Base-by-base conservation (phyloP, 306 rosid genomes). In the Argentina anserina region DNA sequence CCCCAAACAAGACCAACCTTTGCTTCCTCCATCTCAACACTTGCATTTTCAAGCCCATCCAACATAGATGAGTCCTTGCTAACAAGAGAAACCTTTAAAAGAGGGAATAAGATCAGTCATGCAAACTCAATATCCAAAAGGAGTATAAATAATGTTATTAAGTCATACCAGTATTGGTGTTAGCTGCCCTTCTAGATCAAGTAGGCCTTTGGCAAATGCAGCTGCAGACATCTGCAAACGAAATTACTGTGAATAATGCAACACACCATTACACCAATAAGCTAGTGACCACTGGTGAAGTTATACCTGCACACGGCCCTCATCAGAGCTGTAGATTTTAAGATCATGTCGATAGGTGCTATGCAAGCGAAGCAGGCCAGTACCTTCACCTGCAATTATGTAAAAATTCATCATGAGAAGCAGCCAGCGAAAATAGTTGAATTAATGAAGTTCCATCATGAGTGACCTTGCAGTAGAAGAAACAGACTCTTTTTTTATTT, bases 201-300 rank as follows among this genome's bases (percentile, higher is more conserved):
- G 99, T 50, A 94, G 95, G 76, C 99, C 99, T 84, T 94, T 94
- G 78, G 99, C 99, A 88, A 94, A 94, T 77, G 96, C 99, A 81
- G 99, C 99, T 39, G 99, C 97, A 84, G 99, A 94, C 99, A 94
- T 94, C 99, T 94, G 87, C 76, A 77, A 78, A 84, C 61, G 83
- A 46, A 80, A 10, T 9, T 17, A 65, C 67, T 66, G 72, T 71
- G 45, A 68, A 64, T 75, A 69, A 80, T 36, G 76, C 58, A 29
- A 84, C 42, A 58, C 50, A 41, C 42, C 5, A 56, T 53, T 41
- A 58, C 50, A 41, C 42, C 5, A 56, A 70, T 9, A 39, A 71
- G 17, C 9, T 11, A 11, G 29, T 0, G 55, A 42, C 3, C 73
- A 52, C 5, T 50, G 26, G 20, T 49, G 60, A 45, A 42, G 29